A percentile compares a stretch with the other conserved stretches of the same genome.
Evolutionary conservation across 1,284 basidiomycete species (phyloP).

Genomic region (Ustilago crameri): DNA sequence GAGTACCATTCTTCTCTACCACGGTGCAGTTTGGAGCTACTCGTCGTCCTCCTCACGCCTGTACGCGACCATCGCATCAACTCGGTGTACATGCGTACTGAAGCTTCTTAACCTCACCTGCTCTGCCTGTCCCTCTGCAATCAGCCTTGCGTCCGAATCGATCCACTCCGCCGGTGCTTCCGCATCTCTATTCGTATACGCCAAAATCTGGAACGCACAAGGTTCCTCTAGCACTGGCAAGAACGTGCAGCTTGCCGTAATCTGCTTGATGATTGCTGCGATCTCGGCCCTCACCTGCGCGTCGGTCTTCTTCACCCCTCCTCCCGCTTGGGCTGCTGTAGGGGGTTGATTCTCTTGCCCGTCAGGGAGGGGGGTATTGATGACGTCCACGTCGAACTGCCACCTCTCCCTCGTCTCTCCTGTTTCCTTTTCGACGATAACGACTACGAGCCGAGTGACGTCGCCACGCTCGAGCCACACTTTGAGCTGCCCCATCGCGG

Average conservation of each 20-base stretch:
- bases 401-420: conserved; percentile 92
- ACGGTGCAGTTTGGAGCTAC: too few relatives aligned
- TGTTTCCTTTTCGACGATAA: conserved; percentile 94
- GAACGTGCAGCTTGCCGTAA: conserved; percentile 94
- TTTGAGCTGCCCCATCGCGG: conserved; percentile 80
- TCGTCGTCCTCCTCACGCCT: conserved; percentile 67
- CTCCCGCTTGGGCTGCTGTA: too few relatives aligned
- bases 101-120: conserved; percentile 77
- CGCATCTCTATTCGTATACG: conserved; percentile 77
- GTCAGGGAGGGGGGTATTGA: conserved; percentile 65
- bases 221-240: conserved; percentile 93
- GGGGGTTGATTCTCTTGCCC: too few relatives aligned
- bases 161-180: conserved; percentile 92
- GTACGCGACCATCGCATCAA: conserved; percentile 70
- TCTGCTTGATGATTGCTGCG: conserved; percentile 96
- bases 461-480: conserved; percentile 88
- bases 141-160: conserved; percentile 92
- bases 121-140: conserved; percentile 94
- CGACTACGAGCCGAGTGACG: conserved; percentile 90
- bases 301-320: conserved; percentile 75
- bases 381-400: conserved; percentile 94
- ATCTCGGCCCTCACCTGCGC: conserved; percentile 97
- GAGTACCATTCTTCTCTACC: too few relatives aligned
- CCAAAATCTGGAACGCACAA: conserved; percentile 90
- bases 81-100: conserved; percentile 69